A percentile compares a stretch with the other conserved stretches of the same genome.
Conservation (phyloP, 169 alveolate species). For the Babesia divergens region DNA sequence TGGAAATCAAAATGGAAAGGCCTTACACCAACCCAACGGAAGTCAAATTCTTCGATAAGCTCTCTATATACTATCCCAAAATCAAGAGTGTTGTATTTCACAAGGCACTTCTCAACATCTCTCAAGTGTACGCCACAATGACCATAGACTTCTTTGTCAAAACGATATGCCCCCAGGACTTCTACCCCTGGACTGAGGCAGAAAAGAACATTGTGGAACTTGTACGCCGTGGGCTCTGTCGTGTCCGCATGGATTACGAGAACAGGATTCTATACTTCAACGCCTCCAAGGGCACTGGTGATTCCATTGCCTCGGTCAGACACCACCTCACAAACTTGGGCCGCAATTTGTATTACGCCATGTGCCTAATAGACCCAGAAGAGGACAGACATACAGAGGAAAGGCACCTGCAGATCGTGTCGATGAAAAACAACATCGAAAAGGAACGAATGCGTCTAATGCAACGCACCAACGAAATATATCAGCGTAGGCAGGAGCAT, state of each 20-base stretch:
- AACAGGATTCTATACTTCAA: conserved; percentile 64
- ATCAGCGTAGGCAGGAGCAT: conserved; percentile 68
- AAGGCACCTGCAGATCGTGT: conserved; percentile 36
- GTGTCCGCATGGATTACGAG: conserved; percentile 71
- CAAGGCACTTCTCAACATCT: conserved; percentile 76
- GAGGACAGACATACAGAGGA: conserved; percentile 35
- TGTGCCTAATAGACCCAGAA: conserved; percentile 38
- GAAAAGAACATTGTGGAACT: conserved; percentile 77
- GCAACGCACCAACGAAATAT: conserved; percentile 60
- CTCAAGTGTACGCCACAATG: conserved; percentile 81
- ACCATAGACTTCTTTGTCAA: conserved; percentile 80
- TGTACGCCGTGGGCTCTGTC: conserved; percentile 70
- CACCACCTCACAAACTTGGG: conserved; percentile 60
- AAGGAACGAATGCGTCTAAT: conserved; percentile 46
- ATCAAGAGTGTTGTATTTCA: conserved; percentile 82
- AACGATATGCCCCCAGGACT: conserved; percentile 80
- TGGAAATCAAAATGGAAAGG: conserved; percentile 6
- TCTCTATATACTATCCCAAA: conserved; percentile 71
- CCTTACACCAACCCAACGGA: neutral
- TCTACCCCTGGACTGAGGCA: conserved; percentile 84
- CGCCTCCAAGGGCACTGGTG: conserved; percentile 35
- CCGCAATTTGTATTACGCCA: conserved; percentile 52
- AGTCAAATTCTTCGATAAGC: conserved; percentile 17
- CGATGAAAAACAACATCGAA: conserved; percentile 57
- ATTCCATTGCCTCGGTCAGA: conserved; percentile 64